These are phyloP conservation scores for Spathaspora sp. DNA, from an alignment of 1,139 yeast genomes.

Conservation along the genomic window DNA sequence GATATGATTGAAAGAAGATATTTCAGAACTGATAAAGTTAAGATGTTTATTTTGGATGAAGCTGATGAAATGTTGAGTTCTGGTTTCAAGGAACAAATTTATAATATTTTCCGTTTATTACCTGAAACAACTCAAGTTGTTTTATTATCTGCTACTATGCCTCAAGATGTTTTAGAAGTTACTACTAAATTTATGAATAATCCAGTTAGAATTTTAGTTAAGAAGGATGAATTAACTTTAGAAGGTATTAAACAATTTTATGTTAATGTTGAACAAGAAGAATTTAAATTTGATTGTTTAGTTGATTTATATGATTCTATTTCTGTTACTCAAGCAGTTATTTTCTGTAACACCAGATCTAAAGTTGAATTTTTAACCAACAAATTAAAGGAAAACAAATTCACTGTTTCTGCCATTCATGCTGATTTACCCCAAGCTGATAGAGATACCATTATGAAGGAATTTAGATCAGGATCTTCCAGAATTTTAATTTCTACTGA, in stretches of 20 bases:
- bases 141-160: slow-evolving; percentile 96
- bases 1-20: slow-evolving; percentile 96
- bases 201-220: slow-evolving; percentile 95
- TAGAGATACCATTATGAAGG: slow-evolving; percentile 98
- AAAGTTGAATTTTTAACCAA: slow-evolving; percentile 94
- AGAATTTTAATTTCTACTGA: slow-evolving; percentile 97
- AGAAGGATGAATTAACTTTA: slow-evolving; percentile 96
- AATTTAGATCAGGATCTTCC: slow-evolving; percentile 97
- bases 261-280: slow-evolving; percentile 92
- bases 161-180: slow-evolving; percentile 93
- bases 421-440: slow-evolving; percentile 96
- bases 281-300: slow-evolving; percentile 91
- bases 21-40: slow-evolving; percentile 84
- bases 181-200: slow-evolving; percentile 96
- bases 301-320: slow-evolving; percentile 96
- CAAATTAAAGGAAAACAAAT: slow-evolving; percentile 80
- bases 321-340: slow-evolving; percentile 98
- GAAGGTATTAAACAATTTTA: slow-evolving; percentile 98
- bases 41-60: slow-evolving; percentile 98
- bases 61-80: slow-evolving; percentile 98
- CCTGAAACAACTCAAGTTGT: slow-evolving; percentile 97
- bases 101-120: slow-evolving; percentile 91
- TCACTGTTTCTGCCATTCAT: slow-evolving; percentile 96
- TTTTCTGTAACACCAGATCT: slow-evolving; percentile 98
- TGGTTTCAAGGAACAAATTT: slow-evolving; percentile 97